Conservation (phyloP, 345 rosid genomes). For the Kernera saxatilis region DNA sequence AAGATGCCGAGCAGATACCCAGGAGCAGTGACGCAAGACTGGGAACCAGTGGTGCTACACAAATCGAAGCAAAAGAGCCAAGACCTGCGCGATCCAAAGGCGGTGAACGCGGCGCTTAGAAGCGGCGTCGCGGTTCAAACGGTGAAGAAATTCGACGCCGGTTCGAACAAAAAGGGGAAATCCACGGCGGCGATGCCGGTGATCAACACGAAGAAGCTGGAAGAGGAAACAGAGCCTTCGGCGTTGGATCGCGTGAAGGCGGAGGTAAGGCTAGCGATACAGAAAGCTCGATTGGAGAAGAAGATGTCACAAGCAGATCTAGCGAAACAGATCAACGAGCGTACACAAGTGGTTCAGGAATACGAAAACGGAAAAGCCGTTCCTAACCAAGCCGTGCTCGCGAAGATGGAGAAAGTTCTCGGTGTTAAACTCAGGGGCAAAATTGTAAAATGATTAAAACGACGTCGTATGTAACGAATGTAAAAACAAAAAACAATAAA, state of each 20-base stretch:
- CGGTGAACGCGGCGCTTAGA: conserved; percentile 65
- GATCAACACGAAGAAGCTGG: conserved; percentile 53
- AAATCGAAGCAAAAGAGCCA: conserved; percentile 50
- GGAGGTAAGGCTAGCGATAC: conserved; percentile 65
- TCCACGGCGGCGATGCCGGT: conserved; percentile 35
- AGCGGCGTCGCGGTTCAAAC: conserved; percentile 57
- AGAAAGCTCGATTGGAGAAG: conserved; percentile 69
- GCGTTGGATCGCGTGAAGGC: conserved; percentile 46
- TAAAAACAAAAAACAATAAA: neutral
- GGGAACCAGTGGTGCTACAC: conserved; percentile 82
- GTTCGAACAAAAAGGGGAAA: conserved; percentile 55
- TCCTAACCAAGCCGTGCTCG: conserved; percentile 61
- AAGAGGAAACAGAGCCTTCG: conserved; percentile 61
- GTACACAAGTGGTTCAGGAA: conserved; percentile 74
- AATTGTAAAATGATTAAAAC: conserved; percentile 29
- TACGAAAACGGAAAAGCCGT: conserved; percentile 88
- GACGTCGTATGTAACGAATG: neutral
- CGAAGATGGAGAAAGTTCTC: conserved; percentile 76
- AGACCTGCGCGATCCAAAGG: conserved; percentile 62
- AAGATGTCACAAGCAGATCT: conserved; percentile 75
- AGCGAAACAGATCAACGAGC: conserved; percentile 74
- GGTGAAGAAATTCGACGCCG: conserved; percentile 59
- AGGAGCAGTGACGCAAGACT: conserved; percentile 63
- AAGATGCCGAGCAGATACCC: conserved; percentile 64
- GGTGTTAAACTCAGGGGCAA: conserved; percentile 78